Base-by-base conservation (phyloP, 768 basidiomycete genomes). In the Chlorophyllum brunneum region DNA sequence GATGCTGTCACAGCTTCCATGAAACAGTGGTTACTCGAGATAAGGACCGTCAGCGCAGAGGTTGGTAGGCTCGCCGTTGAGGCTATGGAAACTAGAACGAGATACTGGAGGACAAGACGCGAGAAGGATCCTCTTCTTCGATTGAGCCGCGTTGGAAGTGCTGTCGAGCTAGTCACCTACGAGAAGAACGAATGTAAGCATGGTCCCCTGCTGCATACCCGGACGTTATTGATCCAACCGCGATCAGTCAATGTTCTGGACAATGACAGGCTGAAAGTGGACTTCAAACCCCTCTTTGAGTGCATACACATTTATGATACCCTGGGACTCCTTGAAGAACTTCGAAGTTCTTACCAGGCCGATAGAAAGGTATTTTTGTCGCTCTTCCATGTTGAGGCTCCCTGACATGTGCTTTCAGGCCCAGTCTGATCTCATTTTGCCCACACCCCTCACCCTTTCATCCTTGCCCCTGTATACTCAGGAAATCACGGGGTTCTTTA, bases 401-500 rank as follows among this genome's bases (percentile, higher is more conserved):
- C 22, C 52, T 56, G 30, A 64, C 46, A 18, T 38, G 16, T 26
- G 27, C 41, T 24, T 23, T 4, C 58, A 97, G 95, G 92, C 94
- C 0, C 97, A 99, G 88, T 95, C 97, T 2, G 89, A 90, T 57
- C 81, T 99, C 7, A 97, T 98, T 65, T 80, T 99, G 24, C 93
- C 90, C 1, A 73, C 74, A 23, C 85, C 86, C 0, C 73, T 92
- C 18, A 80, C 83, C 26, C 61, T 92, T 29, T 64, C 76, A 2
- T 78, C 86, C 2, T 79, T 98, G 4, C 76, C 86, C 1, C 65
- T 79, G n/a, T 73, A 98, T 18, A 87, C 91, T 22, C 88, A 95
- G 65, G 92, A 98, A 68, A 90, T 98, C 56, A 88, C 93, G 31
- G 97, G 97, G 0, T 99, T 97, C 69, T 99, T 98, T 71, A 93